Percentiles rank a stretch among this genome's conserved stretches.
Evolutionary conservation across 2,329 filamentous ascomycete species (phyloP).

Genomic region (Lasiodiplodia citricola): DNA sequence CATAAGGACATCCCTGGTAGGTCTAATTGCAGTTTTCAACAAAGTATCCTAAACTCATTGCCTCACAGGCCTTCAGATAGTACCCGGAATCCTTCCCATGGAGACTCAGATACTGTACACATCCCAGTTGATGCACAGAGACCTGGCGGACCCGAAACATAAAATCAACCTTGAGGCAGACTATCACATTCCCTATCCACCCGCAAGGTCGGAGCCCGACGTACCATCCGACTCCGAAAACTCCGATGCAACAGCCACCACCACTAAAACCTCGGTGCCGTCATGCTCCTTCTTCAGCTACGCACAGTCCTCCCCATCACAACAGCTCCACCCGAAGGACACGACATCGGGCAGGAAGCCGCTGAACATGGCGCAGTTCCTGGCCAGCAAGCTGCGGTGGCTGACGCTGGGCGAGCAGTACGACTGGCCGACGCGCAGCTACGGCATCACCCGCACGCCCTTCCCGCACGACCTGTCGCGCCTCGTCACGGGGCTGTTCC

Average conservation of each 20-base stretch:
- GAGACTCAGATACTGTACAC: constrained; percentile 72
- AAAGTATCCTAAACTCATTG: neutral
- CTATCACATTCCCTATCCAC: constrained; percentile 71
- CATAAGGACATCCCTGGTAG: constrained; percentile 72
- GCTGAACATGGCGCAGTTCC: constrained; percentile 65
- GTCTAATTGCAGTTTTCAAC: neutral
- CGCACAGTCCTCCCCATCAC: neutral
- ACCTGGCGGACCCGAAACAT: constrained; percentile 76
- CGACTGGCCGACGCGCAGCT: constrained; percentile 88
- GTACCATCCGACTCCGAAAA: neutral
- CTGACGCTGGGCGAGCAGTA: constrained; percentile 94
- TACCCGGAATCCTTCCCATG: constrained; percentile 75
- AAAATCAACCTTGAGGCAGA: constrained; percentile 88
- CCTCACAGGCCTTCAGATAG: constrained; percentile 72
- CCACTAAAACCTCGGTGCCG: neutral
- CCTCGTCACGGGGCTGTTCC: constrained; percentile 74
- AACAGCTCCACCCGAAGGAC: constrained; percentile 65
- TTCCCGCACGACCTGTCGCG: constrained; percentile 77
- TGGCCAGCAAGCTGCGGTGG: constrained; percentile 87
- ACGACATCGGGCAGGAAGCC: constrained; percentile 74
- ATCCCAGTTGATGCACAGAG: constrained; percentile 74
- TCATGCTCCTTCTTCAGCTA: constrained; percentile 56
- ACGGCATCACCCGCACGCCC: constrained; percentile 71
- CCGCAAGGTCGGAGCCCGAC: too few species aligned
- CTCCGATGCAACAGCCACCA: neutral